Conservation (phyloP, 345 rosid genomes). For the Gossypium rotundifolium region DNA sequence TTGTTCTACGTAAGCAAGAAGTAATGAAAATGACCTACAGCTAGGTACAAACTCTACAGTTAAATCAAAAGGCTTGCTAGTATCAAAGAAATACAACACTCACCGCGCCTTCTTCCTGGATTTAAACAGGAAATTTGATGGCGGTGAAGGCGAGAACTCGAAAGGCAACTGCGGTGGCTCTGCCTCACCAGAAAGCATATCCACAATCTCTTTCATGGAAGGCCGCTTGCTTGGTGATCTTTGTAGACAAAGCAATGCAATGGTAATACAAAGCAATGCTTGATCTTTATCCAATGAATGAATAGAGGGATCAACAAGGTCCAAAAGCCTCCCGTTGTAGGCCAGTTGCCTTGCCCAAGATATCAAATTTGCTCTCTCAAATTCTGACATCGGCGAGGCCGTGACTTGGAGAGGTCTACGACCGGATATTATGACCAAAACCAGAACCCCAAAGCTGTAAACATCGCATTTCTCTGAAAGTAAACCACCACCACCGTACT, state of each 20-base stretch:
- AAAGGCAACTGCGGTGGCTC: slow-evolving; percentile 70
- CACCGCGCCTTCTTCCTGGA: slow-evolving; percentile 44
- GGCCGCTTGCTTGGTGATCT: slow-evolving; percentile 64
- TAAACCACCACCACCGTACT: slow-evolving; percentile 64
- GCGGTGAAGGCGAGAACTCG: slow-evolving; percentile 77
- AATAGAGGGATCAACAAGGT: slow-evolving; percentile 55
- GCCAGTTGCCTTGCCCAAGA: slow-evolving; percentile 83
- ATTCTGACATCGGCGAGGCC: slow-evolving; percentile 70
- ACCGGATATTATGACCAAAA: slow-evolving; percentile 64
- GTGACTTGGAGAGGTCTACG: slow-evolving; percentile 73
- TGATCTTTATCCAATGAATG: slow-evolving; percentile 56
- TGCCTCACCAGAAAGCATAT: slow-evolving; percentile 57
- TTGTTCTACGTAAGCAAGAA: slow-evolving; percentile 19
- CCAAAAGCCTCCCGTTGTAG: slow-evolving; percentile 54
- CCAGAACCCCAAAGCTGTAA: slow-evolving; percentile 68
- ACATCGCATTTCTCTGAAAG: slow-evolving; percentile 71
- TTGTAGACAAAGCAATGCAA: slow-evolving; percentile 69
- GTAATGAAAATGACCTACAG: slow-evolving; percentile 24
- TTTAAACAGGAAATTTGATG: slow-evolving; percentile 47
- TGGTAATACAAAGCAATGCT: slow-evolving; percentile 61
- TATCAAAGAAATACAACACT: slow-evolving; percentile 1
- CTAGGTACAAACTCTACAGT: slow-evolving; percentile 33
- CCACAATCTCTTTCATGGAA: slow-evolving; percentile 56
- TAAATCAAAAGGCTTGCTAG: slow-evolving; percentile 2
- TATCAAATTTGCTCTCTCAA: slow-evolving; percentile 73